Evolutionary conservation across 1,284 basidiomycete genomes (phyloP).

Genomic region (Cutaneotrichosporon daszewskae): DNA sequence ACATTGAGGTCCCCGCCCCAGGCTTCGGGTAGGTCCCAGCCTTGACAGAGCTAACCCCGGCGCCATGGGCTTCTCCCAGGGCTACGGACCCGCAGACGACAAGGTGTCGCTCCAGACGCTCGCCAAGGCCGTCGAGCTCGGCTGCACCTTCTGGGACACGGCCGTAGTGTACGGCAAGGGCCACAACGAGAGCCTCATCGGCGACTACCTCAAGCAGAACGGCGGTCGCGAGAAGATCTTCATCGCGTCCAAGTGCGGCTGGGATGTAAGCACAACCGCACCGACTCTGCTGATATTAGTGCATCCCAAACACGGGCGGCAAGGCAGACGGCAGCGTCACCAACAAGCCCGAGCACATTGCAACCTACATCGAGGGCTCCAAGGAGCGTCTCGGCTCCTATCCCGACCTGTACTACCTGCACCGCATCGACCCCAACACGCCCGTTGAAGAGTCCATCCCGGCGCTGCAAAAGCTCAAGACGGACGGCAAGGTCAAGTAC

Average conservation of each 20-base stretch:
- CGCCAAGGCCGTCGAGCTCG: constrained; percentile 32
- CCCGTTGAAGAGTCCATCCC: constrained; percentile 37
- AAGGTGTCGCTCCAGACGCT: constrained; percentile 24
- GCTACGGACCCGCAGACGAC: constrained; percentile 26
- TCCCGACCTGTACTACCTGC: constrained; percentile 49
- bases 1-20: constrained; percentile 27
- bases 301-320: constrained; percentile 5
- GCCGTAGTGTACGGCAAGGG: constrained; percentile 37
- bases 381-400: constrained; percentile 38
- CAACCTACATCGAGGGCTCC: constrained; percentile 37
- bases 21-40: constrained; percentile 32
- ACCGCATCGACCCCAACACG: constrained; percentile 43
- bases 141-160: constrained; percentile 43
- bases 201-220: constrained; percentile 36
- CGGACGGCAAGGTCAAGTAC: constrained; percentile 45
- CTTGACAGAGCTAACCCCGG: constrained; percentile 13
- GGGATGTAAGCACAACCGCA: constrained; percentile 26
- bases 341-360: constrained; percentile 37
- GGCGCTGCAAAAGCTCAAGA: constrained; percentile 42
- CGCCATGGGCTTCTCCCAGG: constrained; percentile 24
- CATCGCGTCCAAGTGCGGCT: constrained; percentile 47
- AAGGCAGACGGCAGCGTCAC: constrained; percentile 12
- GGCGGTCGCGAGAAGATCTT: constrained; percentile 43
- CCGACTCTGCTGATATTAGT: background rate
- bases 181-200: constrained; percentile 45